Evolutionary conservation across 768 basidiomycete genomes (phyloP).

Genomic region (Favolaschia claudopus): DNA sequence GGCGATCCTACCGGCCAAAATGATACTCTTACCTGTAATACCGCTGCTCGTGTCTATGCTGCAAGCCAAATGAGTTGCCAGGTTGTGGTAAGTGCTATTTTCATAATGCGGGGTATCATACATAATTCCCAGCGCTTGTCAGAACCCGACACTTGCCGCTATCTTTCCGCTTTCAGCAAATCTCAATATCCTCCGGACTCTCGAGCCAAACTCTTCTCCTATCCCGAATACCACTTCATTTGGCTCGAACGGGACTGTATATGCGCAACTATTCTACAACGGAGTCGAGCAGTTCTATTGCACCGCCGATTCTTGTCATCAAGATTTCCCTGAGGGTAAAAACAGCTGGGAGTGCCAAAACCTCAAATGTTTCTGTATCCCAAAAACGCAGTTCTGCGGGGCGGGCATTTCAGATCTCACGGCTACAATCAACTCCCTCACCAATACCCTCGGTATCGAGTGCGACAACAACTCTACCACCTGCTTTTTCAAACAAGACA

Average conservation of each 20-base stretch:
- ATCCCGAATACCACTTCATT: slow-evolving; percentile 67
- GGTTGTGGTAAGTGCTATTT: slow-evolving; percentile 69
- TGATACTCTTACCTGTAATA: slow-evolving; percentile 77
- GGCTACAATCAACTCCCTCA: slow-evolving; percentile 67
- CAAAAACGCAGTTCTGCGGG: slow-evolving; percentile 80
- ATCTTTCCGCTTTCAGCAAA: slow-evolving; percentile 76
- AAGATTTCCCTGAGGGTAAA: slow-evolving; percentile 54
- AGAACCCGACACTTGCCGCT: slow-evolving; percentile 88
- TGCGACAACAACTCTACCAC: slow-evolving; percentile 67
- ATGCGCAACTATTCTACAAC: slow-evolving; percentile 79
- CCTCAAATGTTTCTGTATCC: slow-evolving; percentile 77
- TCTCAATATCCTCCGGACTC: slow-evolving; percentile 81
- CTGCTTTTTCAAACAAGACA: slow-evolving; percentile 81
- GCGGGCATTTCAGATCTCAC: slow-evolving; percentile 62
- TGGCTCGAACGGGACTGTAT: slow-evolving; percentile 59
- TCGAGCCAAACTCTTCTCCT: slow-evolving; percentile 75
- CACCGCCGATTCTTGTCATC: slow-evolving; percentile 71
- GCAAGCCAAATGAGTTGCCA: slow-evolving; percentile 85
- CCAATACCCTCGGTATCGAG: slow-evolving; percentile 70
- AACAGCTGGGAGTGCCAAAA: slow-evolving; percentile 76
- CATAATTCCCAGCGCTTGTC: not conserved
- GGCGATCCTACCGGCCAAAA: slow-evolving; percentile 52
- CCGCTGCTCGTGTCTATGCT: slow-evolving; percentile 73
- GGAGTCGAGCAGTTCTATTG: slow-evolving; percentile 92
- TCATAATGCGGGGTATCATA: no score